Base-by-base conservation (phyloP, 1,284 basidiomycete genomes). In the Trametes sp. region DNA sequence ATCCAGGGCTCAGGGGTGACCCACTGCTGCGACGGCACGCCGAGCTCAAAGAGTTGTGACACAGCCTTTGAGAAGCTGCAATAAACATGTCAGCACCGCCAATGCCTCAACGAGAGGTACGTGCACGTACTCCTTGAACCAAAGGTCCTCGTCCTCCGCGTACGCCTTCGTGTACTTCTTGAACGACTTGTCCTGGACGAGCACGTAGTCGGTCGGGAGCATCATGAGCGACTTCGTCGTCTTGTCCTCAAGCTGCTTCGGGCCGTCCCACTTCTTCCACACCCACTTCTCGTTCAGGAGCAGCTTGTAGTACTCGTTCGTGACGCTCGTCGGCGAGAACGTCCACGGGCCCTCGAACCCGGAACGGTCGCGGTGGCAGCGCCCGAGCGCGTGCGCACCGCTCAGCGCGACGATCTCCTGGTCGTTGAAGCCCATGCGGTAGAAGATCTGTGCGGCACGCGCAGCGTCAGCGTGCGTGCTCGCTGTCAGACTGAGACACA, bases 401-500 rank as follows among this genome's bases (percentile, higher is more conserved):
- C 88, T 87, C 68, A 99, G 90, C 56, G 96, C 96, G 61, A 98
- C 96, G 59, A 96, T 96, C 79, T 96, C 95, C 78, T 96, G 94
- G 81, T 98, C 97, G 77, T 97, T 94, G 85, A 98, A 96, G 59
- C 84, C 94, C 94, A 96, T 95, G 70, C 95, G 92, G 80, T 93
- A 89, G 81, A 97, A 97, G 76, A 98, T 93, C 85, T 91, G 70
- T 28, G 29, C 35, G 24, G 19, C 3, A 31, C 4, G 42, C 19
- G 9, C 51, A 33, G 59, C 24, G 45, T 54, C 29, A 50, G 42
- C 51, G 31, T 60, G 35, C n/a, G 21, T 49, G 4, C 29, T 13
- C 16, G 24, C 49, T 19, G 33, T 21, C 31, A 36, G 26, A n/a
- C 14, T 54, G 28, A 45, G n/a, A 26, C 41, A 4, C 1, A 41